Conservation (phyloP, 305 asterid species). For the Salvia sclarea region DNA sequence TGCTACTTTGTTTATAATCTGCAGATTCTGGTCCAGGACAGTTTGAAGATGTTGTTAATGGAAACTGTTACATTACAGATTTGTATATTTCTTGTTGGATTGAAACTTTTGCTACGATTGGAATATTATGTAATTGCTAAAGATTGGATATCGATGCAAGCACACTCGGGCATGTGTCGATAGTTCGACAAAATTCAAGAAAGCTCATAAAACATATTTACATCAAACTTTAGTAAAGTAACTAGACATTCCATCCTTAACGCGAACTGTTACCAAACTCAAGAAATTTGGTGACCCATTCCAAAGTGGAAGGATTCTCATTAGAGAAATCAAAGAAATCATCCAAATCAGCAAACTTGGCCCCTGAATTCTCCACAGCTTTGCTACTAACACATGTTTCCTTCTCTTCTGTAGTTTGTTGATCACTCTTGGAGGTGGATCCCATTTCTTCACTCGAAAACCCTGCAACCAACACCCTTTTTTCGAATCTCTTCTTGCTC, state of each 20-base stretch:
- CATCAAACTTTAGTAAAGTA: neutral
- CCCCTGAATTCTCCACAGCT: conserved; percentile 29
- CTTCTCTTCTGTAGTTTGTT: conserved; percentile 28
- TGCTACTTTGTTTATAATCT: neutral
- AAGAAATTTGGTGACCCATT: conserved; percentile 53
- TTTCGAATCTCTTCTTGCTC: conserved; percentile 49
- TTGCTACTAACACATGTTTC: conserved; percentile 28
- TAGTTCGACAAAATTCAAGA: neutral
- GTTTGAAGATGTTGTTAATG: neutral
- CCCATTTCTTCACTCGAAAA: conserved; percentile 34
- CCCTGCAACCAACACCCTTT: conserved; percentile 32
- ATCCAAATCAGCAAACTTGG: conserved; percentile 36
- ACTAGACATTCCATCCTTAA: neutral
- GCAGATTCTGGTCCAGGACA: conserved; percentile 11
- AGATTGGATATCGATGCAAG: neutral
- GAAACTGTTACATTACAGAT: conserved; percentile 6
- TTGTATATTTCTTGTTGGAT: conserved; percentile 18
- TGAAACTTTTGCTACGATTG: conserved; percentile 3
- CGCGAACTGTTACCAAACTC: conserved; percentile 15
- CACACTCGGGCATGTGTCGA: neutral
- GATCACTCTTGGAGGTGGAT: conserved; percentile 30
- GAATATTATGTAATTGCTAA: neutral
- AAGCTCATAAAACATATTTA: neutral
- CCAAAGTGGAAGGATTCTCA: conserved; percentile 53
- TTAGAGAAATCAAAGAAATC: conserved; percentile 66